Conservation (phyloP, 2,329 filamentous ascomycete genomes). For the Penicillium psychrosexuale region DNA sequence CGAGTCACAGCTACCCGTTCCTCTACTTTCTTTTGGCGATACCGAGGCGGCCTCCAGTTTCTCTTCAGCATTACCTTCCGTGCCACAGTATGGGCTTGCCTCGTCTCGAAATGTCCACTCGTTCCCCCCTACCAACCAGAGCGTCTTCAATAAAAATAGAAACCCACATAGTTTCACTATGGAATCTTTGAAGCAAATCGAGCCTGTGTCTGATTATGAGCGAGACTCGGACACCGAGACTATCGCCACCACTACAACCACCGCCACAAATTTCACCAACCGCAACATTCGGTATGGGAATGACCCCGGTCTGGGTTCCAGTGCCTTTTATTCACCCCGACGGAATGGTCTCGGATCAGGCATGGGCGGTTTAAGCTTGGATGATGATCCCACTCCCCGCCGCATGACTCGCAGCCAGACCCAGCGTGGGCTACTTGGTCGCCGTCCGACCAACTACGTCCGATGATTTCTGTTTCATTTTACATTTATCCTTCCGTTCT, state of each 20-base stretch:
- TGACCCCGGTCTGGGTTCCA: constrained; percentile 15
- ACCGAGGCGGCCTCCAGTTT: constrained; percentile 28
- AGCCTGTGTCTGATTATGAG: constrained; percentile 33
- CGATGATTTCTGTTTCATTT: constrained; percentile 7
- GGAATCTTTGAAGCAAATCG: constrained; percentile 30
- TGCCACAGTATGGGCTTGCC: constrained; percentile 22
- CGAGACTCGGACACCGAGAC: constrained; percentile 39
- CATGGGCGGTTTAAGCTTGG: constrained; percentile 34
- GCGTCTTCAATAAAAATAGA: constrained; percentile 8
- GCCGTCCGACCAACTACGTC: constrained; percentile 17
- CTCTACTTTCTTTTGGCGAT: constrained; percentile 33
- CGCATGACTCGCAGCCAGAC: constrained; percentile 38
- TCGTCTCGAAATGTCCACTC: constrained; percentile 22
- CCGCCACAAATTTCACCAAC: constrained; percentile 34
- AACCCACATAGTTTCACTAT: constrained; percentile 34
- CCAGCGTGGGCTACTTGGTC: constrained; percentile 22
- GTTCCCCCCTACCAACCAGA: constrained; percentile 3
- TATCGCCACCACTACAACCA: constrained; percentile 33
- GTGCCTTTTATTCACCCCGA: constrained; percentile 29
- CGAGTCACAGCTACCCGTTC: constrained; percentile 19
- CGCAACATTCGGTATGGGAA: constrained; percentile 38
- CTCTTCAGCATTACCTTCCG: constrained; percentile 23
- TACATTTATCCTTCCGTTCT: neutral
- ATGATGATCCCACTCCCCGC: constrained; percentile 30
- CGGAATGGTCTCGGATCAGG: constrained; percentile 34